phyloP scores from a whole-genome alignment of 176 grass and related monocot genomes.

The Lolium perenne region DNA sequence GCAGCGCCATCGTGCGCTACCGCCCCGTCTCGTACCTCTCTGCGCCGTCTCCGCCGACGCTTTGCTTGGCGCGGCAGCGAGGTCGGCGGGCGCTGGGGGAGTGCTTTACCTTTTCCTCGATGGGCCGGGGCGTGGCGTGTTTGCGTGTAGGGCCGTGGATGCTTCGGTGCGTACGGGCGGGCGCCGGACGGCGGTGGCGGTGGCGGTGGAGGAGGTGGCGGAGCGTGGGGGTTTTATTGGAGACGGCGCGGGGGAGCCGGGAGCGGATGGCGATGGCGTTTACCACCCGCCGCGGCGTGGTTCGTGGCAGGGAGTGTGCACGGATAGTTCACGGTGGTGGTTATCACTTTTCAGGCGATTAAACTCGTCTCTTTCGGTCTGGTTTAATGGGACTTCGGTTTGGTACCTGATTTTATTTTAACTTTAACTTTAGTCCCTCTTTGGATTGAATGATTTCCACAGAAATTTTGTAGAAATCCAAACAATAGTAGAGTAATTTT shows the following conservation, averaged over 20 bases:
- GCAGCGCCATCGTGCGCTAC: slow-evolving; percentile 49
- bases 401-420: no score
- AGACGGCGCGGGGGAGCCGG: not conserved
- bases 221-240: slow-evolving; percentile 18
- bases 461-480: no score
- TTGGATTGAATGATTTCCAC: no score
- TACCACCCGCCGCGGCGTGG: slow-evolving; percentile 32
- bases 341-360: not conserved
- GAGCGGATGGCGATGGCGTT: slow-evolving; percentile 33
- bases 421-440: no score
- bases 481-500: no score
- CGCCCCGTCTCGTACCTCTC: slow-evolving; percentile 23
- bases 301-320: not conserved
- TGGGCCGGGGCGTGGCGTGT: not conserved
- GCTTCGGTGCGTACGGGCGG: slow-evolving; percentile 11
- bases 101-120: not conserved
- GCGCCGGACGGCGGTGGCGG: not conserved
- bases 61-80: slow-evolving; percentile 17
- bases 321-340: not conserved
- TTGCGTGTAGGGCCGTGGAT: slow-evolving; percentile 54
- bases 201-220: not conserved
- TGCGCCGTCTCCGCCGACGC: not conserved
- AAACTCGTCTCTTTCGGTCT: not conserved
- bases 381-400: not conserved
- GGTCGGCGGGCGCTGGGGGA: not conserved